Percentiles rank a stretch among this genome's conserved stretches.
These are phyloP conservation scores for Carex kokanica DNA, from an alignment of 176 grass and related monocot genomes.

Conservation along the genomic window DNA sequence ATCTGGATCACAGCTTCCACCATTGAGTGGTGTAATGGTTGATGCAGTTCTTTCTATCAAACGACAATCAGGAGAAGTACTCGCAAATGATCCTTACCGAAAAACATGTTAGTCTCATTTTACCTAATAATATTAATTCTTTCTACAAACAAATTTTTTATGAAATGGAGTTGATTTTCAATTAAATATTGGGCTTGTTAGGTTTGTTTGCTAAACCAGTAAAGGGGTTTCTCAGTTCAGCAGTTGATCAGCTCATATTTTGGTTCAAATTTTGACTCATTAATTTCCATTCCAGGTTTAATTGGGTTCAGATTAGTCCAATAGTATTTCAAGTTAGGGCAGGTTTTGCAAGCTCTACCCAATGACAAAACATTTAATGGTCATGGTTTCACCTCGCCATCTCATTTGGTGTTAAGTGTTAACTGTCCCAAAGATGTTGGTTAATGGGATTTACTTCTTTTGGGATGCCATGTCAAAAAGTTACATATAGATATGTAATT, in stretches of 20 bases:
- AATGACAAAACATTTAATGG: too few species aligned
- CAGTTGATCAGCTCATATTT: too few species aligned
- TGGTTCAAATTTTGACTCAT: too few species aligned
- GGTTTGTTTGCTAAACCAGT: neutral
- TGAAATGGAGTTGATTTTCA: neutral
- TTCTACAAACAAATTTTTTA: too few species aligned
- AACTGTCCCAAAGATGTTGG: neutral
- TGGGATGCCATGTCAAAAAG: too few species aligned
- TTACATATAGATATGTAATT: too few species aligned
- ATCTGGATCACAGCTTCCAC: neutral
- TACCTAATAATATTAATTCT: neutral
- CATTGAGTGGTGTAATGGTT: neutral
- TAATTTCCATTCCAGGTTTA: neutral
- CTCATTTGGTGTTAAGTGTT: neutral
- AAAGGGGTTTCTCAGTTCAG: neutral
- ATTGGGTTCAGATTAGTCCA: neutral
- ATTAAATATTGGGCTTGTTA: neutral
- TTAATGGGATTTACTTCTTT: neutral
- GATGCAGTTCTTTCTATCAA: neutral
- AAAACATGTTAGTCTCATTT: too few species aligned
- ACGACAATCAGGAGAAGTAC: neutral
- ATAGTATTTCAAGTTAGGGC: too few species aligned
- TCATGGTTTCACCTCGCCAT: neutral
- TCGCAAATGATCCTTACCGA: too few species aligned
- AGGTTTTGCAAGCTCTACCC: too few species aligned